Conservation (phyloP, 1,284 basidiomycete genomes). For the Tausonia pullulans region DNA sequence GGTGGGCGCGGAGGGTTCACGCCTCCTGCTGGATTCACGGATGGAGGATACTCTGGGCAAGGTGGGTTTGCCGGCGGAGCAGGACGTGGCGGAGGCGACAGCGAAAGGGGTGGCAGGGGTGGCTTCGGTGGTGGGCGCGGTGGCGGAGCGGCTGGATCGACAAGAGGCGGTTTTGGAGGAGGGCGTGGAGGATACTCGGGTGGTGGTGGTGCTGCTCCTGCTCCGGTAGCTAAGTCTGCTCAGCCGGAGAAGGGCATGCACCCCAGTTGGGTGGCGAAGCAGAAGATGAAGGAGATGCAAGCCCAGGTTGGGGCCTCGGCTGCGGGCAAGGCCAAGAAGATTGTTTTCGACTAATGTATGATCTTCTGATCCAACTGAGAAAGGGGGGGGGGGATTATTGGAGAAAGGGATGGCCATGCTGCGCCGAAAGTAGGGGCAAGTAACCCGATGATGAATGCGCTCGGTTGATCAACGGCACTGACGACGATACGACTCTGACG, state of each 20-base stretch:
- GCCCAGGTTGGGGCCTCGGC: constrained; percentile 2
- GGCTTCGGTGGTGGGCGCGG: not conserved
- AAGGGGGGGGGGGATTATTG: too few relatives aligned
- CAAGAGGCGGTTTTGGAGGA: not conserved
- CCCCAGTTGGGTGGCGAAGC: constrained; percentile 14
- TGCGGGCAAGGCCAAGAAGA: constrained; percentile 12
- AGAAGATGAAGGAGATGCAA: constrained; percentile 16
- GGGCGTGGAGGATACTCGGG: not conserved
- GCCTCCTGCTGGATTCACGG: not conserved
- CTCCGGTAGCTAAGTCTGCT: not conserved
- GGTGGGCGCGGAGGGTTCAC: constrained; percentile 1
- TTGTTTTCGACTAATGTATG: constrained; percentile 12
- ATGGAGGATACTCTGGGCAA: not conserved
- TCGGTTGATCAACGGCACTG: too few relatives aligned
- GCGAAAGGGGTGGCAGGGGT: not conserved
- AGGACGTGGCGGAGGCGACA: not conserved
- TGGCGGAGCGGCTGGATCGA: not conserved
- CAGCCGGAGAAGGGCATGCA: constrained; percentile 7
- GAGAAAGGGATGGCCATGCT: too few relatives aligned
- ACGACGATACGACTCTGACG: too few relatives aligned
- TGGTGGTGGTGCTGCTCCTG: not conserved
- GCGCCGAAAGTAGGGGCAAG: too few relatives aligned
- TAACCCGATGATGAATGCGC: too few relatives aligned
- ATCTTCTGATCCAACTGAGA: too few relatives aligned
- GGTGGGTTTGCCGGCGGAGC: not conserved